Percentiles rank a stretch among this genome's conserved stretches.
phyloP scores from a whole-genome alignment of 2,329 filamentous ascomycete genomes.

The Aspergillus hortae region DNA sequence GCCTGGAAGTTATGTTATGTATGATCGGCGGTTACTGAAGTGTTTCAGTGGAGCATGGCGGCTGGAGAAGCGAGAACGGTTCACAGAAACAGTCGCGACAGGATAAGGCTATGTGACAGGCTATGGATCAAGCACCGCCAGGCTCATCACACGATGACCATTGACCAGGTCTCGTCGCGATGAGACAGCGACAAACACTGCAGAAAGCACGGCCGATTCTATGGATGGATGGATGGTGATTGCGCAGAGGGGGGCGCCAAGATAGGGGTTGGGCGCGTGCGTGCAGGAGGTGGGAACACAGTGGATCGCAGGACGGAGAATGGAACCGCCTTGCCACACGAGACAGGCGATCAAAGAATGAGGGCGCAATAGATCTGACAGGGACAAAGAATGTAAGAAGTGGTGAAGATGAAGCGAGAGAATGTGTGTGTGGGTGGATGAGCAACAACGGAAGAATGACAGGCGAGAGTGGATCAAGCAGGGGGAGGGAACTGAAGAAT shows the following conservation, averaged over 20 bases:
- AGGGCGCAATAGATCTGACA: too few species aligned
- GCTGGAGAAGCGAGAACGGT: neutral
- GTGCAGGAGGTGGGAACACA: neutral
- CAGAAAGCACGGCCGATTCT: neutral
- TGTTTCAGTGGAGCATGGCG: neutral
- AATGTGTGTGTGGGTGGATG: neutral
- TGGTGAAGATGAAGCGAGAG: too few species aligned
- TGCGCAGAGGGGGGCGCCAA: neutral
- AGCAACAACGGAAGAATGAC: neutral
- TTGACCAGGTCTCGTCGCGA: neutral
- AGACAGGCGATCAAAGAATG: neutral
- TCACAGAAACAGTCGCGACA: neutral
- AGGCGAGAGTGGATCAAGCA: neutral
- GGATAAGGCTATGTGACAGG: neutral
- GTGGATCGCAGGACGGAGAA: too few species aligned
- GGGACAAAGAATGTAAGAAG: neutral
- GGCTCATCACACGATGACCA: neutral
- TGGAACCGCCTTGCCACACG: neutral
- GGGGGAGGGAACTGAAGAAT: neutral
- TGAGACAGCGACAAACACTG: neutral
- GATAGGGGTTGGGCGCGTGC: neutral
- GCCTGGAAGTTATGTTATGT: neutral
- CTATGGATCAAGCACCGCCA: too few species aligned
- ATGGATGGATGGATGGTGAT: neutral
- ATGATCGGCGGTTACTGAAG: conserved; percentile 11